Conservation (phyloP, 2,329 filamentous ascomycete species). For the Ophiocordyceps camponoti-rufipedis region DNA sequence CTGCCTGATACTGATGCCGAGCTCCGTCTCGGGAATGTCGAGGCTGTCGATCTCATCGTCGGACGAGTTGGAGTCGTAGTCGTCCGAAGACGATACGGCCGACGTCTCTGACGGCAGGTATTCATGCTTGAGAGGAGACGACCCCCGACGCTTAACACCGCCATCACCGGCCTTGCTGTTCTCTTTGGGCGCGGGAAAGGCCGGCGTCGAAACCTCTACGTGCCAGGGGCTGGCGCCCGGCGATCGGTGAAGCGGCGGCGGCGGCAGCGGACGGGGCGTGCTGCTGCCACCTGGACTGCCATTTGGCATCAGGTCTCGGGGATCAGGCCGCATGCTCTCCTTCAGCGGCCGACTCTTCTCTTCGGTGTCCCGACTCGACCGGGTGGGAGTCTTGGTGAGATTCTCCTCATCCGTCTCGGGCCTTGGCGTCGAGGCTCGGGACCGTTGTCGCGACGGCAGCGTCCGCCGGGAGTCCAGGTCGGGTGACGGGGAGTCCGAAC, state of each 20-base stretch:
- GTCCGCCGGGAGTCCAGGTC: slow-evolving; percentile 8
- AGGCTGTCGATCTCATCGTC: slow-evolving; percentile 41
- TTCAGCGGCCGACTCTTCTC: slow-evolving; percentile 12
- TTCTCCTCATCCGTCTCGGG: background rate
- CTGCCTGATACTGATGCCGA: slow-evolving; percentile 36
- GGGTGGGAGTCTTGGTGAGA: slow-evolving; percentile 3
- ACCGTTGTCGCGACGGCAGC: slow-evolving; percentile 9
- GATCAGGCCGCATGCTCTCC: slow-evolving; percentile 20
- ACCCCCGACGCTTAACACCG: slow-evolving; percentile 51
- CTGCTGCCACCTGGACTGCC: slow-evolving; percentile 4
- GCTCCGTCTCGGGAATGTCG: slow-evolving; percentile 38
- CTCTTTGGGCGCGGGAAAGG: slow-evolving; percentile 8
- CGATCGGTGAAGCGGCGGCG: slow-evolving; percentile 34
- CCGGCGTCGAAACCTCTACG: slow-evolving; percentile 6
- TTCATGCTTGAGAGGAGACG: slow-evolving; percentile 91
- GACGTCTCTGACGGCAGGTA: slow-evolving; percentile 69
- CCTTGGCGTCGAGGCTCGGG: slow-evolving; percentile 4
- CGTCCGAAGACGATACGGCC: slow-evolving; percentile 29
- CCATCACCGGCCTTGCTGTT: slow-evolving; percentile 23
- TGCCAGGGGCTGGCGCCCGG: slow-evolving; percentile 18
- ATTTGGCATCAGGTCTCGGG: slow-evolving; percentile 10
- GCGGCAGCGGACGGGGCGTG: slow-evolving; percentile 17
- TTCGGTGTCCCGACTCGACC: slow-evolving; percentile 11
- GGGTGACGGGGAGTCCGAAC: slow-evolving; percentile 3
- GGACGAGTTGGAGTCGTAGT: slow-evolving; percentile 27